phyloP scores from a whole-genome alignment of 345 rosid genomes.

The Lumnitzera racemosa region DNA sequence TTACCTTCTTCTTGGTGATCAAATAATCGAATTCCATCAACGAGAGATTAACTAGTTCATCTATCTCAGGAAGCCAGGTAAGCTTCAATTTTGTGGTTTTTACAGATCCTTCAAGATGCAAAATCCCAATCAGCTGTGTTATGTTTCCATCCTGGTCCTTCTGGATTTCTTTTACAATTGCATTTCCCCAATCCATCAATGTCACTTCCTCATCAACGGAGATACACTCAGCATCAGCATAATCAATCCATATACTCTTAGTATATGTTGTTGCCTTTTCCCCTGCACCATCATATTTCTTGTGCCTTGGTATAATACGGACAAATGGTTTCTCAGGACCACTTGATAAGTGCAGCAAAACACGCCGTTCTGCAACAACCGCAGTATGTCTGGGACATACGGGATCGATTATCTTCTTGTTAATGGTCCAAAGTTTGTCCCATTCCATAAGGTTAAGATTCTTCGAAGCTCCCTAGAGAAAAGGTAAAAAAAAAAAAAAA shows the following conservation, averaged over 20 bases:
- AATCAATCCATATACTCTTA: conserved; percentile 72
- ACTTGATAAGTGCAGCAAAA: conserved; percentile 47
- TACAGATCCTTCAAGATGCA: conserved; percentile 83
- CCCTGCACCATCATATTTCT: conserved; percentile 90
- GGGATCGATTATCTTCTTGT: conserved; percentile 87
- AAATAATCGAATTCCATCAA: conserved; percentile 57
- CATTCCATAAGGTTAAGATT: conserved; percentile 95
- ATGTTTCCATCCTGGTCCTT: conserved; percentile 58
- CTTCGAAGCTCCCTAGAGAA: conserved; percentile 78
- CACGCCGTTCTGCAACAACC: conserved; percentile 54
- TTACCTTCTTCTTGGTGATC: conserved; percentile 71
- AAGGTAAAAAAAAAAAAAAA: conserved; percentile 4
- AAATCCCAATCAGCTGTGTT: conserved; percentile 44
- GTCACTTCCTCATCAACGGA: conserved; percentile 76
- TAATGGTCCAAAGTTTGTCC: conserved; percentile 97
- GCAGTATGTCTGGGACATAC: conserved; percentile 97
- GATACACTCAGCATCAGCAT: conserved; percentile 61
- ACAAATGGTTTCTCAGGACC: conserved; percentile 72
- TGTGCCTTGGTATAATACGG: conserved; percentile 73
- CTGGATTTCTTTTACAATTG: conserved; percentile 56
- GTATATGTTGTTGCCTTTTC: conserved; percentile 81
- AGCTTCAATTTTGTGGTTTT: conserved; percentile 89
- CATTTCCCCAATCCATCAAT: conserved; percentile 94
- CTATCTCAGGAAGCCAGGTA: conserved; percentile 70
- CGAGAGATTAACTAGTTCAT: conserved; percentile 50